These are phyloP conservation scores for Boletus speciosus DNA, from an alignment of 768 basidiomycete genomes.

Conservation along the genomic window DNA sequence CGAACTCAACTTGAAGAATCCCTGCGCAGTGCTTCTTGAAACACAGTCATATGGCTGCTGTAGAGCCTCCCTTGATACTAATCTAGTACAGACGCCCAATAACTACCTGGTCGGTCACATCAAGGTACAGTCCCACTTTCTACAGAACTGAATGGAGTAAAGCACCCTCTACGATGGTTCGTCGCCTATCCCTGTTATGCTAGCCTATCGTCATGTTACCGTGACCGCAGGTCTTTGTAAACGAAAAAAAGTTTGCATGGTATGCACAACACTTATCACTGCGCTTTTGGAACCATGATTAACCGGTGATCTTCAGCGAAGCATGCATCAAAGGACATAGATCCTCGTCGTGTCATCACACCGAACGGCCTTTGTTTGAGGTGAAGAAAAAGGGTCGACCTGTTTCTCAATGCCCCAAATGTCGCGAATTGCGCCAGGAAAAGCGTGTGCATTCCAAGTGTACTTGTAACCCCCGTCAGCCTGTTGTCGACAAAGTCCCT, in stretches of 20 bases:
- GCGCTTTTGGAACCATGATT: slow-evolving; percentile 6
- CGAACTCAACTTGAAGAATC: too few species aligned
- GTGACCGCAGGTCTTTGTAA: slow-evolving; percentile 59
- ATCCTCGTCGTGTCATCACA: slow-evolving; percentile 83
- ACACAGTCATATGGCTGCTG: not conserved
- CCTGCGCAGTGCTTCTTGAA: too few species aligned
- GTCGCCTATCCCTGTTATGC: not conserved
- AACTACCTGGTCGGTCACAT: not conserved
- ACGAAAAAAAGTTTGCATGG: slow-evolving; percentile 76
- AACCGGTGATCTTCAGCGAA: slow-evolving; percentile 48
- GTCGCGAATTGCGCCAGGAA: slow-evolving; percentile 77
- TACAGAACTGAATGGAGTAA: slow-evolving; percentile 14
- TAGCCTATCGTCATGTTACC: not conserved
- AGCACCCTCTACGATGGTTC: slow-evolving; percentile 19
- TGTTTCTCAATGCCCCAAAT: slow-evolving; percentile 83
- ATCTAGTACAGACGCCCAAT: not conserved
- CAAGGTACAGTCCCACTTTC: not conserved
- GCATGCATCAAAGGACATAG: slow-evolving; percentile 95
- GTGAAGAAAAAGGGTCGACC: slow-evolving; percentile 93
- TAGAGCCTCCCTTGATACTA: not conserved
- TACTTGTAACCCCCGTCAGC: slow-evolving; percentile 53
- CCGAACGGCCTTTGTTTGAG: slow-evolving; percentile 86
- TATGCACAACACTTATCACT: slow-evolving; percentile 29
- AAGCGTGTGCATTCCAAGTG: slow-evolving; percentile 82
- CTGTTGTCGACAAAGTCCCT: slow-evolving; percentile 27